A percentile compares a stretch with the other conserved stretches of the same genome.
phyloP scores from a whole-genome alignment of 1,284 basidiomycete species.

The Leccinum solheimii region DNA sequence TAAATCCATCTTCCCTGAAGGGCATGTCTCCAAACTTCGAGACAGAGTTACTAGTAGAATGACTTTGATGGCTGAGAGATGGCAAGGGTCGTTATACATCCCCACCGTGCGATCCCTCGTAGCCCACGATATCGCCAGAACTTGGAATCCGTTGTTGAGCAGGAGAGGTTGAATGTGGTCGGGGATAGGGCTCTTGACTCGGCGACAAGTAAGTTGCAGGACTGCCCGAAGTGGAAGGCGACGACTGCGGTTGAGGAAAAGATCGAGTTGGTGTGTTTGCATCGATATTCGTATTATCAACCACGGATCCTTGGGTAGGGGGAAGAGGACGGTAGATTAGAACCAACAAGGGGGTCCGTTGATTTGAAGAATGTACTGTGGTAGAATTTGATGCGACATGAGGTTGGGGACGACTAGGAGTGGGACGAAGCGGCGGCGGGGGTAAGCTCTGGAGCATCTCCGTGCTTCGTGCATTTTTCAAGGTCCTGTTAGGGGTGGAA shows the following conservation, averaged over 20 bases:
- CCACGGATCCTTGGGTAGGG: conserved; percentile 28
- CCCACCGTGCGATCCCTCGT: conserved; percentile 30
- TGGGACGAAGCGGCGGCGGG: conserved; percentile 23
- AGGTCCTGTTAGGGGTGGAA: conserved; percentile 8
- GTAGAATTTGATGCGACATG: conserved; percentile 23
- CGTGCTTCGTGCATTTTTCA: conserved; percentile 34
- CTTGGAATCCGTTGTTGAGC: conserved; percentile 36
- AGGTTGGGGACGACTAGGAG: conserved; percentile 35
- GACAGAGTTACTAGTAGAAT: conserved; percentile 29
- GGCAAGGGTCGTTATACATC: conserved; percentile 33
- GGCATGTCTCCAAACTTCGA: conserved; percentile 36
- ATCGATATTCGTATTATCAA: conserved; percentile 25
- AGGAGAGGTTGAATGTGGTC: conserved; percentile 62
- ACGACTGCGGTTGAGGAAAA: conserved; percentile 35
- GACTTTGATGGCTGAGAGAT: conserved; percentile 28
- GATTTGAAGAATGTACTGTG: conserved; percentile 15
- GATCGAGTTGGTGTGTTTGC: conserved; percentile 19
- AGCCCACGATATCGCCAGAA: conserved; percentile 20
- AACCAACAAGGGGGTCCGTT: conserved; percentile 19
- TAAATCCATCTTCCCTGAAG: conserved; percentile 32
- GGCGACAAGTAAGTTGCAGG: conserved; percentile 30
- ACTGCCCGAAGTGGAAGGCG: conserved; percentile 37
- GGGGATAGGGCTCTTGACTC: conserved; percentile 52
- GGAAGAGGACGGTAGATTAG: conserved; percentile 32
- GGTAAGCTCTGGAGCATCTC: conserved; percentile 28